Percentiles rank a stretch among this genome's conserved stretches.
phyloP scores from a whole-genome alignment of 1,284 basidiomycete genomes.

The Cryptococcus hybrid region DNA sequence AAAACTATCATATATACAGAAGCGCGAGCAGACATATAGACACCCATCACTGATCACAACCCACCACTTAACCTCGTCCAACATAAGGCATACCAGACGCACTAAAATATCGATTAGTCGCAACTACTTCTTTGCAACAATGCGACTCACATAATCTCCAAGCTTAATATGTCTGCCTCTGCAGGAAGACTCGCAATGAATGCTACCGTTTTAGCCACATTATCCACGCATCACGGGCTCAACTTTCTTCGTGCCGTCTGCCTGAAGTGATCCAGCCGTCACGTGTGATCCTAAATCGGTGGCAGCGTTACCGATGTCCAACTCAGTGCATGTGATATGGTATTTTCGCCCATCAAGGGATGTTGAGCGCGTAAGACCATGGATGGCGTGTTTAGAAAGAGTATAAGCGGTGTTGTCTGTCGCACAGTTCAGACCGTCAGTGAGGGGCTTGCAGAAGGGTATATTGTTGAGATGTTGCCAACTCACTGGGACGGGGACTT shows the following conservation, averaged over 20 bases:
- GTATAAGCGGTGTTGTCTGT: constrained; percentile 58
- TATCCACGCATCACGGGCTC: constrained; percentile 58
- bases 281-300: constrained; percentile 59
- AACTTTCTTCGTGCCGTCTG: constrained; percentile 60
- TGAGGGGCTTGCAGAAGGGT: not conserved
- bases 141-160: constrained; percentile 61
- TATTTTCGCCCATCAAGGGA: constrained; percentile 71
- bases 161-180: constrained; percentile 65
- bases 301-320: constrained; percentile 75
- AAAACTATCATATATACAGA: no score
- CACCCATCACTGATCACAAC: no score
- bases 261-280: constrained; percentile 59
- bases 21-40: no score
- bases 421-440: constrained; percentile 31
- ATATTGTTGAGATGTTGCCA: not conserved
- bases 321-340: constrained; percentile 71
- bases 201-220: constrained; percentile 68
- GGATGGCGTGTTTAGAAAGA: constrained; percentile 72
- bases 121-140: not conserved
- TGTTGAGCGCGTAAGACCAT: constrained; percentile 69
- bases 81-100: constrained; percentile 61
- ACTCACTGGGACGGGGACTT: constrained; percentile 61
- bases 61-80: constrained; percentile 58
- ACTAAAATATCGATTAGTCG: constrained; percentile 32
- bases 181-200: constrained; percentile 67